Conservation (phyloP, 2,329 filamentous ascomycete species). For the Didymella lethalis region DNA sequence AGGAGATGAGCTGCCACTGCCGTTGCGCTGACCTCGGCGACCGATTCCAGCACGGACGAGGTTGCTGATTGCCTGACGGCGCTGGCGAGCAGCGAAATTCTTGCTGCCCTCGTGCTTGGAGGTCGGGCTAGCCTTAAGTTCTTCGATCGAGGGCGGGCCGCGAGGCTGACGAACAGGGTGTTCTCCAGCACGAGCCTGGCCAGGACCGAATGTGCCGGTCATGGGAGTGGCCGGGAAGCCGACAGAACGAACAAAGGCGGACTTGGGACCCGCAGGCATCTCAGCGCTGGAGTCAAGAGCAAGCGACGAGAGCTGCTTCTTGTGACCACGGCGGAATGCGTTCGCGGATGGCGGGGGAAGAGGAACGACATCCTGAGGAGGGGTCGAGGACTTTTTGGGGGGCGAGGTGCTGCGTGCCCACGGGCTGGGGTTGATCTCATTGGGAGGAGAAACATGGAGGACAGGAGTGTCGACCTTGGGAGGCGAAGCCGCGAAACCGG, state of each 20-base stretch:
- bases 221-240: slow-evolving; percentile 81
- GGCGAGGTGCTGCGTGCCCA: slow-evolving; percentile 70
- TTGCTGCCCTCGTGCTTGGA: slow-evolving; percentile 93
- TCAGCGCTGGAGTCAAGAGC: slow-evolving; percentile 65
- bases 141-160: slow-evolving; percentile 88
- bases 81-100: slow-evolving; percentile 94
- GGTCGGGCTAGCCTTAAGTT: slow-evolving; percentile 87
- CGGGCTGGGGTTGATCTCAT: slow-evolving; percentile 62
- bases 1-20: slow-evolving; percentile 82
- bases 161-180: slow-evolving; percentile 93
- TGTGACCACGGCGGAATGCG: slow-evolving; percentile 91
- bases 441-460: slow-evolving; percentile 84
- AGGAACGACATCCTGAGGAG: slow-evolving; percentile 72
- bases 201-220: slow-evolving; percentile 88
- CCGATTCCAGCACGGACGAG: slow-evolving; percentile 89
- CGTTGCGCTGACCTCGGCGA: slow-evolving; percentile 75
- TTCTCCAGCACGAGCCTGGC: slow-evolving; percentile 90
- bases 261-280: slow-evolving; percentile 72
- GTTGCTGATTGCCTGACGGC: slow-evolving; percentile 89
- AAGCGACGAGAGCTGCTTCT: slow-evolving; percentile 80
- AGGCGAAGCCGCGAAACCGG: slow-evolving; percentile 48
- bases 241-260: slow-evolving; percentile 61
- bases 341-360: slow-evolving; percentile 88
- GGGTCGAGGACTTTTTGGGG: slow-evolving; percentile 70
- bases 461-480: slow-evolving; percentile 58